Evolutionary conservation across 331 rosid species (phyloP).

Genomic region (Malus hybrid): DNA sequence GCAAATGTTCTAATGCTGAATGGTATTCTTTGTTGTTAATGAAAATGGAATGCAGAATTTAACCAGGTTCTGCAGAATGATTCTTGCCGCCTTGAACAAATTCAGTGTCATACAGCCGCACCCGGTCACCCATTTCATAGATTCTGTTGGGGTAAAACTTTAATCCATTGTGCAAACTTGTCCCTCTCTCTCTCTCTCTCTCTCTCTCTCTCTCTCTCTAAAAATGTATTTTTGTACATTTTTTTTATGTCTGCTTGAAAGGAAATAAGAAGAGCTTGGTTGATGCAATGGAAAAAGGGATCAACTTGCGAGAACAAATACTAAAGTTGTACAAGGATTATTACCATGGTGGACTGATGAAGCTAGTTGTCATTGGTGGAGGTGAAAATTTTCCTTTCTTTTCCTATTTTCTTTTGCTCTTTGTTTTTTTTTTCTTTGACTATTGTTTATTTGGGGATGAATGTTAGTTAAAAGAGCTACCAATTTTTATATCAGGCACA

Average conservation of each 20-base stretch:
- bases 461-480: not conserved
- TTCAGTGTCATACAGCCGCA: slow-evolving; percentile 78
- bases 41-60: slow-evolving; percentile 56
- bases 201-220: no score
- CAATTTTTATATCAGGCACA: not conserved
- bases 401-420: not conserved
- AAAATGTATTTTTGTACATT: not conserved
- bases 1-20: slow-evolving; percentile 24
- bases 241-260: slow-evolving; percentile 22
- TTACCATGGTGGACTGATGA: slow-evolving; percentile 98
- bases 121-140: slow-evolving; percentile 74
- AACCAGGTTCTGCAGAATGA: slow-evolving; percentile 86
- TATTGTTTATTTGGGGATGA: not conserved
- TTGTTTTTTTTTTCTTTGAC: not conserved
- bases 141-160: slow-evolving; percentile 72
- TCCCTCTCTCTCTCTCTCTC: not conserved
- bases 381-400: slow-evolving; percentile 34
- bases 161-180: not conserved
- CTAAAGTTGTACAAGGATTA: slow-evolving; percentile 53
- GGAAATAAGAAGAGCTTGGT: slow-evolving; percentile 93
- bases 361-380: slow-evolving; percentile 96
- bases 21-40: slow-evolving; percentile 28
- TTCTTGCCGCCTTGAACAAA: slow-evolving; percentile 86
- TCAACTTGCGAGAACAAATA: slow-evolving; percentile 71
- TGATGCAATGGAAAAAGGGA: slow-evolving; percentile 90